Conservation (phyloP, 139 green algal genomes). For the Pleodorina starrii region DNA sequence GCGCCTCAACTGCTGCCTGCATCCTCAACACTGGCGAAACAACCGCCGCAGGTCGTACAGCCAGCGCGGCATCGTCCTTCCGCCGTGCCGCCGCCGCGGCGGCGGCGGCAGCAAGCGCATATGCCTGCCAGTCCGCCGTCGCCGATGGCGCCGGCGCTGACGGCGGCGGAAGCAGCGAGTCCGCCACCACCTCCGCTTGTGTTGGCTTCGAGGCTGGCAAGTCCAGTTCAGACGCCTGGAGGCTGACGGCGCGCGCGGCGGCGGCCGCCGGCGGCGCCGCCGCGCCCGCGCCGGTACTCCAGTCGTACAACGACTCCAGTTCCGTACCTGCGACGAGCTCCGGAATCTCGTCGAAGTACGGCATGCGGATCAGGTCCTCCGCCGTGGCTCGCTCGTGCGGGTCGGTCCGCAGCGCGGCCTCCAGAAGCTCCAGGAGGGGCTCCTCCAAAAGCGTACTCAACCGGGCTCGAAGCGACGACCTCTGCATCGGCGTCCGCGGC, state of each 20-base stretch:
- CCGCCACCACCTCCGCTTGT: background rate
- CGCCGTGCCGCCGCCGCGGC: background rate
- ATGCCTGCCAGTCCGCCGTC: no score
- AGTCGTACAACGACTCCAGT: conserved; percentile 3
- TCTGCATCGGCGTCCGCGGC: background rate
- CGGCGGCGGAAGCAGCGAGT: background rate
- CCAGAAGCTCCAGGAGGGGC: background rate
- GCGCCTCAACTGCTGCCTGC: no score
- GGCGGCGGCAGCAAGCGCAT: no score
- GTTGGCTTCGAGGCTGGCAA: background rate
- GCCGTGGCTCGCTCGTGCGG: background rate
- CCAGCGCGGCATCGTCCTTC: background rate
- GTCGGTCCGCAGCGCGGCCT: background rate
- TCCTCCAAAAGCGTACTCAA: background rate
- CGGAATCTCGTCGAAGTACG: conserved; percentile 7
- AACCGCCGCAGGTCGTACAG: no score
- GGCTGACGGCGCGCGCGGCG: background rate
- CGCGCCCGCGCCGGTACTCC: background rate
- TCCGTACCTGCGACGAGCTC: background rate
- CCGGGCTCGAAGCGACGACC: background rate
- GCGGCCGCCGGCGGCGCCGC: background rate
- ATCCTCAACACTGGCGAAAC: background rate
- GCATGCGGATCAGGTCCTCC: conserved; percentile 25
- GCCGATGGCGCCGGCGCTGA: background rate
- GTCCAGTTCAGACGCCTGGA: background rate